Base-by-base conservation (phyloP, 2,329 filamentous ascomycete genomes). In the Trichoderma brevicompactum region DNA sequence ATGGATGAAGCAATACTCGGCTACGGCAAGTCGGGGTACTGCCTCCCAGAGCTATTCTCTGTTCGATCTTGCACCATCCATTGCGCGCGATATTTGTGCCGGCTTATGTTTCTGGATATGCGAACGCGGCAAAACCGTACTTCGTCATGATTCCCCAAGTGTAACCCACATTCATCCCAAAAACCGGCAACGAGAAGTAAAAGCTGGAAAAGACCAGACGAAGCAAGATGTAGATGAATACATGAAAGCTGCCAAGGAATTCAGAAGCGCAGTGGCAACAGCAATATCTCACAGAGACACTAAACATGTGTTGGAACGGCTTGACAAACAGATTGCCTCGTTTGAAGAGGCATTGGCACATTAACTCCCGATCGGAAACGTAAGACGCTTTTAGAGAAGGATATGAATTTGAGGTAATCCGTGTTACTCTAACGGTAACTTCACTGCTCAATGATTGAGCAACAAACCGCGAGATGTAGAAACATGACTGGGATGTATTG, bases 241-340 rank as follows among this genome's bases (percentile, higher is more conserved):
- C 10, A 62, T 32, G 28, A 17, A 36, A 10, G n/a, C 12, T 36
- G 46, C 48, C 38, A 50, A 34, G 23, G n/a, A 53, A 36, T 43
- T 62, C 19, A 46, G 48, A 41, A 43, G n/a, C 23, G 48, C 58
- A 1, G 58, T 62, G 12, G 58, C 58, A 15, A 62, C 48, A n/a
- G 58, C 58, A 4, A 44, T 23, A 50, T 62, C 58, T 38, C 58
- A 62, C 38, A 62, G 58, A 34, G 58, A 62, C 40, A 62, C 58
- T 7, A 5, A 44, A 36, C 9, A 36, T 43, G 38, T 62, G 28
- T 12, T 62, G 36, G 23, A 62, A 23, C 58, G 48, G 28, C 48
- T 62, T 17, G 58, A 62, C 38, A 34, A 44, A 44, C 48, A 62
- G 38, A 53, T 44, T 62, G 38, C 38, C 28, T 62, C 46, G 48